Conservation (phyloP, 2,329 filamentous ascomycete species). For the Fusarium ambrosium region DNA sequence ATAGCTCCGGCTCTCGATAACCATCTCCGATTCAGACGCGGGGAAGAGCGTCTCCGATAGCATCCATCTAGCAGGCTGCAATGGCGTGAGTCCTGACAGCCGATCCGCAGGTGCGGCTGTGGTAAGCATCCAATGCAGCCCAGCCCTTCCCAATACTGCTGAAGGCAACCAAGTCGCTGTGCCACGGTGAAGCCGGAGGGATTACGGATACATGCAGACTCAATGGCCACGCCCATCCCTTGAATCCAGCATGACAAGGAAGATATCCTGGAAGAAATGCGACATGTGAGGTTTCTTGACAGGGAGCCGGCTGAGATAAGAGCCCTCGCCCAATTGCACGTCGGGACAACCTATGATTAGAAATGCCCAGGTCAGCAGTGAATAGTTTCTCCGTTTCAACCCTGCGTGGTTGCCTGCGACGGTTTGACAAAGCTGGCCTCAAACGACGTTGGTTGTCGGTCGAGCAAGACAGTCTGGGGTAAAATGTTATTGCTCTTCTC, state of each 20-base stretch:
- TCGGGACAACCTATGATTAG: neutral
- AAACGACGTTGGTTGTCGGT: slow-evolving; percentile 17
- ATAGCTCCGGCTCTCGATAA: slow-evolving; percentile 18
- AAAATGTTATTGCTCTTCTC: slow-evolving; percentile 11
- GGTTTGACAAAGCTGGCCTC: slow-evolving; percentile 1
- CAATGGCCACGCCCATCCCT: slow-evolving; percentile 11
- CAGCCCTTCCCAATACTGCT: slow-evolving; percentile 2
- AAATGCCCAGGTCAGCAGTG: neutral
- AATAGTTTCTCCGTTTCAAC: slow-evolving; percentile 18
- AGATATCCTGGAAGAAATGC: slow-evolving; percentile 18
- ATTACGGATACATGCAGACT: slow-evolving; percentile 14
- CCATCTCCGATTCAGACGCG: neutral
- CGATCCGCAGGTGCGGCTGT: slow-evolving; percentile 2
- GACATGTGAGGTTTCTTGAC: slow-evolving; percentile 18
- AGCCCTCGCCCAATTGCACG: slow-evolving; percentile 29
- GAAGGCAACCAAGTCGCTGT: slow-evolving; percentile 8
- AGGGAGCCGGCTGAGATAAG: slow-evolving; percentile 17
- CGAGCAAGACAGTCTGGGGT: slow-evolving; percentile 16
- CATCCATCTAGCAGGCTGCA: slow-evolving; percentile 9
- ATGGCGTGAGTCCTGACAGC: slow-evolving; percentile 4
- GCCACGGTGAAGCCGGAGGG: slow-evolving; percentile 6
- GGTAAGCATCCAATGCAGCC: slow-evolving; percentile 26
- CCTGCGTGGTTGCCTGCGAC: slow-evolving; percentile 17
- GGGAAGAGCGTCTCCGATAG: neutral
- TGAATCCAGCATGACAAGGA: neutral